Evolutionary conservation across 2,329 filamentous ascomycete genomes (phyloP).

Genomic region (Phyllosticta citriasiana): DNA sequence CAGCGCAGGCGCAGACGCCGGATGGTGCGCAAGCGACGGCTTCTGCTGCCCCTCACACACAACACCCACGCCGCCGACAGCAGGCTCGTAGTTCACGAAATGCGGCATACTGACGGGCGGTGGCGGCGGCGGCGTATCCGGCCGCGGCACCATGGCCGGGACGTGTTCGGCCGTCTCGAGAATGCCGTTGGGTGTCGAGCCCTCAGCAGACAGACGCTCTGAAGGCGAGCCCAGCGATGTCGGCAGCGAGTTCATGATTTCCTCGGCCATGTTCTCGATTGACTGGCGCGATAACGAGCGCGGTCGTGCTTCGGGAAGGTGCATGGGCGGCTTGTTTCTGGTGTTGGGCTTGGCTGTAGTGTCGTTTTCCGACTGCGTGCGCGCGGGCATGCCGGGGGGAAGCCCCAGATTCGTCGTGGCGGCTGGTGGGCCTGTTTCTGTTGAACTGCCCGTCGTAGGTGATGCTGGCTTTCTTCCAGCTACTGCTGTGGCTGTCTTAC

Average conservation of each 20-base stretch:
- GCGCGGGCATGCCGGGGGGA: neutral
- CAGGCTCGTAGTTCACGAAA: constrained; percentile 23
- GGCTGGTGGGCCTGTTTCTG: neutral
- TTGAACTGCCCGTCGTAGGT: neutral
- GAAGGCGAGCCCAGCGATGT: constrained; percentile 1
- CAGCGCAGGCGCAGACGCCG: neutral
- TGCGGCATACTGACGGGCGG: constrained; percentile 23
- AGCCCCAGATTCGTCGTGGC: neutral
- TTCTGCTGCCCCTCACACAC: neutral
- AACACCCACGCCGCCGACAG: no score
- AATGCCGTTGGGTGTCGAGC: constrained; percentile 2
- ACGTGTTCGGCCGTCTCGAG: constrained; percentile 12
- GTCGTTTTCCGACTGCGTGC: neutral
- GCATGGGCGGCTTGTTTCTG: neutral
- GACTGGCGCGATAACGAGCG: constrained; percentile 2
- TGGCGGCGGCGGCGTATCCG: constrained; percentile 26
- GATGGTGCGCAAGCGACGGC: neutral
- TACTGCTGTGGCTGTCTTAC: constrained; percentile 10
- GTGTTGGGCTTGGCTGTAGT: neutral
- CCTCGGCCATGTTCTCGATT: constrained; percentile 8
- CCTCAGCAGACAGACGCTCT: neutral
- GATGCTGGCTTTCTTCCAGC: constrained; percentile 13
- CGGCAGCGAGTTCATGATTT: constrained; percentile 5
- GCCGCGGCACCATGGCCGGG: constrained; percentile 18
- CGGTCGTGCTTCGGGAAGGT: neutral